Percentiles rank a stretch among this genome's conserved stretches.
phyloP scores from a whole-genome alignment of 805 yeast genomes.

The Barnettozyma wickerhamii region DNA sequence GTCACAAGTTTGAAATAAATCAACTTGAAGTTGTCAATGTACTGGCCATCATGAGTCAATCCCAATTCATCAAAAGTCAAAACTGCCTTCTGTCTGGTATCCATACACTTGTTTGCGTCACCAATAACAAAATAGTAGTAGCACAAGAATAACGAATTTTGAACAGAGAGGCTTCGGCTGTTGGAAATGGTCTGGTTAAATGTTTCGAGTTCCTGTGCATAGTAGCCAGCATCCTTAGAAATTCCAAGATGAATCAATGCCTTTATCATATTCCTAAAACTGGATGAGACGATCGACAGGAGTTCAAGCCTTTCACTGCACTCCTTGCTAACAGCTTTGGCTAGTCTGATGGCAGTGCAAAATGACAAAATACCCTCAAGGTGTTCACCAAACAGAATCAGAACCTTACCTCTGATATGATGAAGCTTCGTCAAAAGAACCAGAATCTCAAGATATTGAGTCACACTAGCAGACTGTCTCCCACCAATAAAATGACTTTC shows the following conservation, averaged over 20 bases:
- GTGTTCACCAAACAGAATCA: conserved; percentile 19
- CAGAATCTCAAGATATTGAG: conserved; percentile 10
- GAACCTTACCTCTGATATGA: conserved; percentile 14
- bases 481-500: conserved; percentile 13
- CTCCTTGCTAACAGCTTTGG: conserved; percentile 49
- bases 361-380: conserved; percentile 31
- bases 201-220: conserved; percentile 41
- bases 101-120: conserved; percentile 5
- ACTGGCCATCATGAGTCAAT: conserved; percentile 7
- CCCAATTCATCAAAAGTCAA: conserved; percentile 11
- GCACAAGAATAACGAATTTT: conserved; percentile 21
- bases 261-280: conserved; percentile 38
- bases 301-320: conserved; percentile 27
- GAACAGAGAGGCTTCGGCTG: conserved; percentile 8
- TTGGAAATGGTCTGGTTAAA: conserved; percentile 18
- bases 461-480: conserved; percentile 8
- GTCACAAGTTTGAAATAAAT: conserved; percentile 20
- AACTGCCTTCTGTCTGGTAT: conserved; percentile 13
- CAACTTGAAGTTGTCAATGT: conserved; percentile 21
- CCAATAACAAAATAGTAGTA: conserved; percentile 20
- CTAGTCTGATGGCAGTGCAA: conserved; percentile 46
- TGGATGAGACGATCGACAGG: conserved; percentile 29
- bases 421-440: conserved; percentile 15
- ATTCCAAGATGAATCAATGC: conserved; percentile 47
- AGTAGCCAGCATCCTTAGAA: conserved; percentile 54